Percentiles rank a stretch among this genome's conserved stretches.
Conservation (phyloP, 2,329 filamentous ascomycete species). For the Botrytis fabae region DNA sequence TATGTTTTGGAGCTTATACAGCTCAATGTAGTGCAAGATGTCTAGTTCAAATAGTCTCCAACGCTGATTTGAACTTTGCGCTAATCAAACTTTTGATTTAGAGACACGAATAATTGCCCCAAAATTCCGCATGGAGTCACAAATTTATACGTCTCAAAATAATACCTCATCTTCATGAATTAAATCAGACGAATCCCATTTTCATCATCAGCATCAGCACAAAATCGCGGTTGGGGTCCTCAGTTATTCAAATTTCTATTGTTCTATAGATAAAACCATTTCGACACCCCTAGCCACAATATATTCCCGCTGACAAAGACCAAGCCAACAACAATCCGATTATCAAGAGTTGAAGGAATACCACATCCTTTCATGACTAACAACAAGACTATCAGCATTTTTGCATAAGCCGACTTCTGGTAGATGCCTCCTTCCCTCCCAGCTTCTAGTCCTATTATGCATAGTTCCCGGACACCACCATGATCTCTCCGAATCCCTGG, state of each 20-base stretch:
- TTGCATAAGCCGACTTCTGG: background rate
- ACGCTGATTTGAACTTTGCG: background rate
- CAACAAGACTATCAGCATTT: background rate
- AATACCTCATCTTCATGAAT: background rate
- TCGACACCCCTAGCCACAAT: background rate
- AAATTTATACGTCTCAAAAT: background rate
- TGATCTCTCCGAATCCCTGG: background rate
- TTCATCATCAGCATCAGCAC: background rate
- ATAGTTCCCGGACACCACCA: background rate
- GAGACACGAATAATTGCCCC: background rate
- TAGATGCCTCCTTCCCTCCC: background rate
- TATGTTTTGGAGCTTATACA: background rate
- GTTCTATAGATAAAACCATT: background rate
- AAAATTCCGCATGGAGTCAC: background rate
- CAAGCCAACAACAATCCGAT: too few species aligned
- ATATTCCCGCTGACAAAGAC: background rate
- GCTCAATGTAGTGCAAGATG: accelerated
- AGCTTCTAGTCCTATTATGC: too few species aligned
- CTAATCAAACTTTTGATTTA: background rate
- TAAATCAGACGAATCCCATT: background rate
- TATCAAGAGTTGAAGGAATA: background rate
- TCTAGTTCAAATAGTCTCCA: background rate
- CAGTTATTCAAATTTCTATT: accelerated
- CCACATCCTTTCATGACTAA: background rate
- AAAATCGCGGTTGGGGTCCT: accelerated